Conservation (phyloP, 805 yeast genomes). For the Sugiyamaella mastotermitis region DNA sequence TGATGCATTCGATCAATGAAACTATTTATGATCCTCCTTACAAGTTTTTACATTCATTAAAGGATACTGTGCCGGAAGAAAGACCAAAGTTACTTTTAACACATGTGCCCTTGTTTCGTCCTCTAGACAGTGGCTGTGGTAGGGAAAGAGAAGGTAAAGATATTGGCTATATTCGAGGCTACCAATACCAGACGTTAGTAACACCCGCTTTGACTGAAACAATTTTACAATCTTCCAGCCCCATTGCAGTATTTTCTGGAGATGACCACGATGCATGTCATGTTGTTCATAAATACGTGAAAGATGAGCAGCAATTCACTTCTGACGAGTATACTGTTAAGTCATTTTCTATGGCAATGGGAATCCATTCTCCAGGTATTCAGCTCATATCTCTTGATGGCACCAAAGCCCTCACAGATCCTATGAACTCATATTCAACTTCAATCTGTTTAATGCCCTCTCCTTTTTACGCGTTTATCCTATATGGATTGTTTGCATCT, state of each 20-base stretch:
- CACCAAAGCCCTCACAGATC: not conserved
- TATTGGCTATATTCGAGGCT: slow-evolving; percentile 70
- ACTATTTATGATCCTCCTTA: slow-evolving; percentile 43
- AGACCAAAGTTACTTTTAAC: slow-evolving; percentile 64
- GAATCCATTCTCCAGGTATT: slow-evolving; percentile 77
- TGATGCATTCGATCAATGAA: slow-evolving; percentile 52
- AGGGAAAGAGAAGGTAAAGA: slow-evolving; percentile 62
- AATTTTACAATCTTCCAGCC: slow-evolving; percentile 54
- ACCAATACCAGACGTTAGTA: slow-evolving; percentile 87
- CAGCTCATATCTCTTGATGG: slow-evolving; percentile 62
- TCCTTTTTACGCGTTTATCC: slow-evolving; percentile 27
- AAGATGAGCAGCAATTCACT: not conserved
- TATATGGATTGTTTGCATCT: slow-evolving; percentile 21
- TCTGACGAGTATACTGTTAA: slow-evolving; percentile 78
- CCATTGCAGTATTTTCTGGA: slow-evolving; percentile 74
- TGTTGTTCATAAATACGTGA: slow-evolving; percentile 44
- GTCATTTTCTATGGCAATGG: slow-evolving; percentile 90
- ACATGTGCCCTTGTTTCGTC: slow-evolving; percentile 85
- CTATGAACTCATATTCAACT: slow-evolving; percentile 18
- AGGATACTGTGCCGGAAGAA: slow-evolving; percentile 12
- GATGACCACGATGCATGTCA: slow-evolving; percentile 98
- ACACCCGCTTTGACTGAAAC: slow-evolving; percentile 53
- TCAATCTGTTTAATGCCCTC: slow-evolving; percentile 27
- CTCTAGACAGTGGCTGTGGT: slow-evolving; percentile 62
- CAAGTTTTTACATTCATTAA: slow-evolving; percentile 36